These are phyloP conservation scores for Coemansia reversa DNA, from an alignment of 192 early-diverging fungal genomes.

Conservation along the genomic window DNA sequence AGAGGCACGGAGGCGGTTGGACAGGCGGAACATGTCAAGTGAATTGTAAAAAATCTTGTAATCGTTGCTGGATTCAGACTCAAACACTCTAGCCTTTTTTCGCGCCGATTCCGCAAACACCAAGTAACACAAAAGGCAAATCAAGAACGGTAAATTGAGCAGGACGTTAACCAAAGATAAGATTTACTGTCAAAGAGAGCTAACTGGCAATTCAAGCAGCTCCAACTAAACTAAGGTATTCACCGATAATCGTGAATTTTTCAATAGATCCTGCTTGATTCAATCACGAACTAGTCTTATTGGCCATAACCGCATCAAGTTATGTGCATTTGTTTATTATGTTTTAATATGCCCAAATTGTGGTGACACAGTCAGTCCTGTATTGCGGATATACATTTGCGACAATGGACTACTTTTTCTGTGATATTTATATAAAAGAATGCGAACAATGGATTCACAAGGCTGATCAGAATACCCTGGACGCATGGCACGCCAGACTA, in stretches of 20 bases:
- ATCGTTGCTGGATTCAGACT: neutral
- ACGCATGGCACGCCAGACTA: slow-evolving; percentile 31
- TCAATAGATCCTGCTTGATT: neutral
- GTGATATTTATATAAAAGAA: slow-evolving; percentile 33
- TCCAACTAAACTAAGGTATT: neutral
- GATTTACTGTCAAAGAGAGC: too few relatives aligned
- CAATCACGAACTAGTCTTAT: neutral
- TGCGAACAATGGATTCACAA: neutral
- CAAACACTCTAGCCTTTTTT: neutral
- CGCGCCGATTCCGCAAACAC: neutral
- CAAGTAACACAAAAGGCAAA: neutral
- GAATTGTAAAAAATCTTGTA: neutral
- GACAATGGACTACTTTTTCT: slow-evolving; percentile 30
- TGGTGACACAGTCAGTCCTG: neutral
- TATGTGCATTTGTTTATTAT: neutral
- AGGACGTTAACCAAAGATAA: neutral
- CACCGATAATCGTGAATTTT: neutral
- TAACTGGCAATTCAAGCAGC: neutral
- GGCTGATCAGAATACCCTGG: slow-evolving; percentile 7
- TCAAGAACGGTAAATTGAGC: slow-evolving; percentile 7
- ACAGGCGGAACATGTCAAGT: slow-evolving; percentile 40
- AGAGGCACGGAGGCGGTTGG: slow-evolving; percentile 17
- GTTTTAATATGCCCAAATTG: neutral
- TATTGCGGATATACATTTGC: neutral
- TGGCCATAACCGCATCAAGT: neutral